These are phyloP conservation scores for Sporothrix humicola DNA, from an alignment of 2,329 filamentous ascomycete species.

Conservation along the genomic window DNA sequence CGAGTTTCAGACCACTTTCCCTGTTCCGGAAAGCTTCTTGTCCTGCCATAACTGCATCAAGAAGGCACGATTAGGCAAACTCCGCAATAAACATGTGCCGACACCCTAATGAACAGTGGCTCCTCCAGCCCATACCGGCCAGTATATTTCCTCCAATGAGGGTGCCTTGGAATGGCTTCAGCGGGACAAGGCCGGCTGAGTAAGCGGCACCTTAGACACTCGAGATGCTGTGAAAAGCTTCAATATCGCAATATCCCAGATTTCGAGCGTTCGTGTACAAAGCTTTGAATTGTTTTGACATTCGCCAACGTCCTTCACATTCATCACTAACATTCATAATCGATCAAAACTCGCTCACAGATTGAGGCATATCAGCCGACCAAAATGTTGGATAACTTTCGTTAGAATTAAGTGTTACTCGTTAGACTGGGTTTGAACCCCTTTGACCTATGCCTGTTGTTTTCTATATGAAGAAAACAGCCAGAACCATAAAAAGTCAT, in stretches of 20 bases:
- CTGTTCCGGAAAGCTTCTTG: conserved; percentile 1
- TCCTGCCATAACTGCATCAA: conserved; percentile 3
- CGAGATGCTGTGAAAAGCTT: too few species aligned
- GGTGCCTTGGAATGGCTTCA: not conserved
- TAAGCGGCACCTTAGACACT: conserved; percentile 16
- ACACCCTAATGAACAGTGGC: conserved; percentile 8
- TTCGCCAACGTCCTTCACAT: too few species aligned
- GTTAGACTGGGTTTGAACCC: not conserved
- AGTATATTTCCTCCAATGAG: conserved; percentile 27
- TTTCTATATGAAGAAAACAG: not conserved
- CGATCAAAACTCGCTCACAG: not conserved
- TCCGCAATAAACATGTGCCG: conserved; percentile 27
- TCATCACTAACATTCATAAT: too few species aligned
- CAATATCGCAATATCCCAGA: too few species aligned
- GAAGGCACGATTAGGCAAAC: not conserved
- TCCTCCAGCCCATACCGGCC: conserved; percentile 8
- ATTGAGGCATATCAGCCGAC: not conserved
- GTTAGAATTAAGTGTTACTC: conserved; percentile 12
- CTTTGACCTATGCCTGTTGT: not conserved
- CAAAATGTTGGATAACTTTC: not conserved
- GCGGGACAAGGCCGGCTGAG: conserved; percentile 12
- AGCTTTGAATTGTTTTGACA: too few species aligned
- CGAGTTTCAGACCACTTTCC: conserved; percentile 9
- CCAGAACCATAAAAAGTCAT: not conserved
- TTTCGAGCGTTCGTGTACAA: too few species aligned